A percentile compares a stretch with the other conserved stretches of the same genome.
phyloP scores from a whole-genome alignment of 2,329 filamentous ascomycete species.

The Diaporthe nobilis region DNA sequence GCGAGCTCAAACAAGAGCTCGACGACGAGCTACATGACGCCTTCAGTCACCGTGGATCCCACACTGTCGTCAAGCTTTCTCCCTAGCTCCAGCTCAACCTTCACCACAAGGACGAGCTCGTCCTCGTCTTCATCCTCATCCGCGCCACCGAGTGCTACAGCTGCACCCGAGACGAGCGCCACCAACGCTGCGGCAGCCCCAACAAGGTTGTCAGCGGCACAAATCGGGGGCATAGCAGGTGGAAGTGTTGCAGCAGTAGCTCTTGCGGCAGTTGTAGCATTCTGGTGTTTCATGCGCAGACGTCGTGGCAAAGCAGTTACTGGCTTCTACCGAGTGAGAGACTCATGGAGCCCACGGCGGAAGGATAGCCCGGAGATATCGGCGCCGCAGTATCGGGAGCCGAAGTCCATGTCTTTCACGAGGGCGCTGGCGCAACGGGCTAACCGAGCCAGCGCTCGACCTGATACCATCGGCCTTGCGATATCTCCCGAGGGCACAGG shows the following conservation, averaged over 20 bases:
- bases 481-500: conserved; percentile 53
- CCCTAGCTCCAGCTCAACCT: conserved; percentile 58
- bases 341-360: conserved; percentile 52
- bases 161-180: conserved; percentile 25
- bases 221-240: conserved; percentile 71
- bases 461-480: conserved; percentile 60
- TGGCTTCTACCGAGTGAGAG: conserved; percentile 54
- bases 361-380: conserved; percentile 58
- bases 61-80: conserved; percentile 19
- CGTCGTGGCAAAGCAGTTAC: conserved; percentile 7
- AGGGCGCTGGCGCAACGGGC: conserved; percentile 44
- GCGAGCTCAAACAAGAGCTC: conserved; percentile 39
- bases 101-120: conserved; percentile 80
- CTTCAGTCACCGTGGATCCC: conserved; percentile 36
- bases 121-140: conserved; percentile 36
- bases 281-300: conserved; percentile 31
- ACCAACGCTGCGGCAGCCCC: neutral
- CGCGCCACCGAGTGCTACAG: neutral
- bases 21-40: conserved; percentile 37
- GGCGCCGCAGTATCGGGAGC: conserved; percentile 53
- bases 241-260: conserved; percentile 65
- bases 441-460: conserved; percentile 49
- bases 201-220: conserved; percentile 53
- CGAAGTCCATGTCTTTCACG: conserved; percentile 44
- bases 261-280: conserved; percentile 59